Evolutionary conservation across 2,329 filamentous ascomycete species (phyloP).

Genomic region (Xylaria sp.): DNA sequence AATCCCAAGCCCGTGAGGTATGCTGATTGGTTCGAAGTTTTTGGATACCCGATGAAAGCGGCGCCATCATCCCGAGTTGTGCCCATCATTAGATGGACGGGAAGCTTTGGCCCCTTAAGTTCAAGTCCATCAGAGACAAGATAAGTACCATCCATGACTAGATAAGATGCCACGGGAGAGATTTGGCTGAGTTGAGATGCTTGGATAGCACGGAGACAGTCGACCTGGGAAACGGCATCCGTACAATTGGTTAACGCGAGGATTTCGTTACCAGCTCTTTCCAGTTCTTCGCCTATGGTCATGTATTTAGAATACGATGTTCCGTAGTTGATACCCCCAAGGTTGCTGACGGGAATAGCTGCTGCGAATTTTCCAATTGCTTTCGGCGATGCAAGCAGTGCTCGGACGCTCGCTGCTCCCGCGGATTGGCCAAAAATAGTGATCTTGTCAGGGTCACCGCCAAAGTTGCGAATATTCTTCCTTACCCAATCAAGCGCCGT

Average conservation of each 20-base stretch:
- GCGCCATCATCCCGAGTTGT: conserved; percentile 65
- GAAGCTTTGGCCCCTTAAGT: conserved; percentile 58
- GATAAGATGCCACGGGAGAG: conserved; percentile 59
- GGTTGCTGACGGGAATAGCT: conserved; percentile 58
- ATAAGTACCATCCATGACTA: conserved; percentile 69
- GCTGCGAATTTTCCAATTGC: conserved; percentile 60
- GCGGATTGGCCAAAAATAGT: conserved; percentile 67
- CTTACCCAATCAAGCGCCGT: conserved; percentile 62
- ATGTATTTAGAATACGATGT: conserved; percentile 69
- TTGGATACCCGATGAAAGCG: conserved; percentile 62
- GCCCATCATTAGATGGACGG: conserved; percentile 67
- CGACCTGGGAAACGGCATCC: conserved; percentile 59
- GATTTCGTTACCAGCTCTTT: conserved; percentile 61
- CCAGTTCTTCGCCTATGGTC: conserved; percentile 64
- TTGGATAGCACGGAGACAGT: conserved; percentile 63
- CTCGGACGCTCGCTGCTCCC: conserved; percentile 63
- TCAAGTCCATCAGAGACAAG: conserved; percentile 60
- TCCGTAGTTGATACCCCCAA: conserved; percentile 62
- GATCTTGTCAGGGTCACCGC: conserved; percentile 66
- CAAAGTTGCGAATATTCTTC: conserved; percentile 64
- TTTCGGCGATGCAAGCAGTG: conserved; percentile 60
- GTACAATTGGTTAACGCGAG: conserved; percentile 65
- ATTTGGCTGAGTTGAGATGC: conserved; percentile 55
- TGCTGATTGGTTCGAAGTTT: conserved; percentile 47
- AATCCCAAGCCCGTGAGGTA: conserved; percentile 53